phyloP scores from a whole-genome alignment of 345 rosid genomes.

The Eutrema yunnanense region DNA sequence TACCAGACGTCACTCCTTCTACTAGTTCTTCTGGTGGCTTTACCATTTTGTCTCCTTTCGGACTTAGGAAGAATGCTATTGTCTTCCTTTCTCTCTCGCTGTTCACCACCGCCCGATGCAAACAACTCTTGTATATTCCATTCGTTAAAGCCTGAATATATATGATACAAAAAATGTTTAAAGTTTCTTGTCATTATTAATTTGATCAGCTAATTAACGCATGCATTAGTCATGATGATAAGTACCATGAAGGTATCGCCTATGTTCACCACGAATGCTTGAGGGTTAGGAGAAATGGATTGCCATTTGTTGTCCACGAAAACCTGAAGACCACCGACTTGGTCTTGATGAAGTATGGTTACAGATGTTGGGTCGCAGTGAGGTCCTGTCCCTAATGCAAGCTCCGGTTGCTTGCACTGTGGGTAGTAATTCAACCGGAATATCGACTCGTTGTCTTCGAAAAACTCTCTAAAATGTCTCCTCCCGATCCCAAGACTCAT shows the following conservation, averaged over 20 bases:
- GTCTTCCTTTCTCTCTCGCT: constrained; percentile 47
- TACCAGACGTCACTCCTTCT: background rate
- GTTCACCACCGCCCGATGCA: constrained; percentile 69
- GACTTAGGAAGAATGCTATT: constrained; percentile 52
- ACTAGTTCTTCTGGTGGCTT: constrained; percentile 59
- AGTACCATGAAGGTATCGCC: constrained; percentile 80
- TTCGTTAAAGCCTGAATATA: constrained; percentile 22
- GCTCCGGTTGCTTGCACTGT: constrained; percentile 45
- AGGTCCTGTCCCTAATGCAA: constrained; percentile 86
- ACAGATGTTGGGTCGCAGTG: constrained; percentile 78
- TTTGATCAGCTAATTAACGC: background rate
- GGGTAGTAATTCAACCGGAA: constrained; percentile 70
- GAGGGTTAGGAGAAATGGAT: constrained; percentile 48
- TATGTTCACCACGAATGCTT: constrained; percentile 62
- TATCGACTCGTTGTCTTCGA: constrained; percentile 54
- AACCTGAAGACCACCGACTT: constrained; percentile 77
- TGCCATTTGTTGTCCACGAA: constrained; percentile 56
- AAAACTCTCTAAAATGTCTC: constrained; percentile 23
- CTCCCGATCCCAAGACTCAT: constrained; percentile 27
- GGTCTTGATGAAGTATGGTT: constrained; percentile 82
- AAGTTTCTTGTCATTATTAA: background rate
- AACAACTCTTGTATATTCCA: constrained; percentile 48
- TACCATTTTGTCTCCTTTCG: constrained; percentile 53
- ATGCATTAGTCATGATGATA: background rate
- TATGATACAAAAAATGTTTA: background rate